phyloP scores from a whole-genome alignment of 805 yeast species.

The Candida oleophila region DNA sequence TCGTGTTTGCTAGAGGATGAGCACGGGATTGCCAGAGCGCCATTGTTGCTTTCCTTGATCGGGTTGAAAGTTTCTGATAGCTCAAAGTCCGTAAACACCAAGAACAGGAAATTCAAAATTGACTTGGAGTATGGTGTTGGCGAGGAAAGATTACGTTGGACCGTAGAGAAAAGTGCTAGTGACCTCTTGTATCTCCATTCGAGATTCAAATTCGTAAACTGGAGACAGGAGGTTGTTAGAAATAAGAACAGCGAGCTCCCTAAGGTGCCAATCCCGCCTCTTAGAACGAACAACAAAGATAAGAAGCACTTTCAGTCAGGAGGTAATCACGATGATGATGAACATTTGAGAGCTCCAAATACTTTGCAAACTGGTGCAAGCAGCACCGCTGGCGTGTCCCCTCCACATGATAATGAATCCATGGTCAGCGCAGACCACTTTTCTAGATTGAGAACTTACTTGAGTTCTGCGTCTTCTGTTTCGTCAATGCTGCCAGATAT shows the following conservation, averaged over 20 bases:
- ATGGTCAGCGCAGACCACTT: constrained; percentile 5
- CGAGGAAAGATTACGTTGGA: constrained; percentile 74
- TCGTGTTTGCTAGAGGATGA: constrained; percentile 77
- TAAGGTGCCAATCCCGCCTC: constrained; percentile 42
- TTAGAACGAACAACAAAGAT: constrained; percentile 13
- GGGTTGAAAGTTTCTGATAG: constrained; percentile 61
- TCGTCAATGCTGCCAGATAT: constrained; percentile 31
- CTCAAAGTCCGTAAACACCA: constrained; percentile 37
- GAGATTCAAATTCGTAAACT: constrained; percentile 52
- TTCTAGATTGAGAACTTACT: constrained; percentile 25
- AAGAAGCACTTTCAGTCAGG: not conserved
- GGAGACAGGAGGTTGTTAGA: constrained; percentile 32
- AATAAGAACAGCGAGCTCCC: constrained; percentile 43
- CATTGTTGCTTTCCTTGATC: constrained; percentile 71
- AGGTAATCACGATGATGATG: constrained; percentile 1
- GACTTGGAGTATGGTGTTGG: constrained; percentile 92
- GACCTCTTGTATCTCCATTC: constrained; percentile 75
- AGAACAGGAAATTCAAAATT: constrained; percentile 53
- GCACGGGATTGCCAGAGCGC: constrained; percentile 73
- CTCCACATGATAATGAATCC: constrained; percentile 19
- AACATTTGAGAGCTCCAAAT: not conserved
- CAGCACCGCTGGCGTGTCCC: not conserved
- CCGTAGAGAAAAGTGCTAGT: constrained; percentile 65
- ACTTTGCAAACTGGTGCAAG: not conserved
- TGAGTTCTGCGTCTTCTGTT: constrained; percentile 24